phyloP scores from a whole-genome alignment of 2,329 filamentous ascomycete genomes.

The Helicocarpus griseus region DNA sequence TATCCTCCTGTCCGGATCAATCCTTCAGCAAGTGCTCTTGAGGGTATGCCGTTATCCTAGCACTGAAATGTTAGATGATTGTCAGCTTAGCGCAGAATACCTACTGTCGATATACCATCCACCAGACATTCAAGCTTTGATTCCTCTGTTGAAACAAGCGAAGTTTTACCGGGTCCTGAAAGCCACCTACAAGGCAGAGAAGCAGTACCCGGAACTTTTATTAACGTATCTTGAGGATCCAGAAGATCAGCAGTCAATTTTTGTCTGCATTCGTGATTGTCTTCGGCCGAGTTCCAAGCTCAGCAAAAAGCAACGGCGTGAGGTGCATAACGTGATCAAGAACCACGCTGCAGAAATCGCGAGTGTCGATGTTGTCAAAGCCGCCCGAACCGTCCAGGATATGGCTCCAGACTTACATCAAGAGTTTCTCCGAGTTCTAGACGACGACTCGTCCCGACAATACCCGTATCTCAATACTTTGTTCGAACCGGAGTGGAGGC shows the following conservation, averaged over 20 bases:
- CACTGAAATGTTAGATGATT: conserved; percentile 75
- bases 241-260: conserved; percentile 64
- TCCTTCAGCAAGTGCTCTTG: conserved; percentile 67
- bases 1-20: conserved; percentile 77
- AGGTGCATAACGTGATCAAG: conserved; percentile 59
- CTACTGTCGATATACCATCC: conserved; percentile 88
- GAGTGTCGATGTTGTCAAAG: conserved; percentile 53
- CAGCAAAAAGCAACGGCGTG: conserved; percentile 58
- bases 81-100: conserved; percentile 94
- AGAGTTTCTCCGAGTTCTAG: conserved; percentile 53
- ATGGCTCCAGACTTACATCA: conserved; percentile 57
- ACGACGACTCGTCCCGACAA: conserved; percentile 54
- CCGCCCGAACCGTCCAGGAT: conserved; percentile 55
- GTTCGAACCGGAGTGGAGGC: conserved; percentile 51
- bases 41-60: conserved; percentile 80
- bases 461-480: conserved; percentile 69
- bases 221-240: conserved; percentile 77
- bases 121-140: conserved; percentile 63
- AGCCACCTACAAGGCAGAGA: conserved; percentile 70
- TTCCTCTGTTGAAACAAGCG: conserved; percentile 68
- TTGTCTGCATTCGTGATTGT: conserved; percentile 68
- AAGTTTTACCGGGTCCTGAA: conserved; percentile 89
- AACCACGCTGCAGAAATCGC: conserved; percentile 58
- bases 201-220: conserved; percentile 68
- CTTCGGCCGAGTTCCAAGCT: conserved; percentile 56